A percentile compares a stretch with the other conserved stretches of the same genome.
These are phyloP conservation scores for Adansonia madagascariensis DNA, from an alignment of 441 rosid species.

Conservation along the genomic window DNA sequence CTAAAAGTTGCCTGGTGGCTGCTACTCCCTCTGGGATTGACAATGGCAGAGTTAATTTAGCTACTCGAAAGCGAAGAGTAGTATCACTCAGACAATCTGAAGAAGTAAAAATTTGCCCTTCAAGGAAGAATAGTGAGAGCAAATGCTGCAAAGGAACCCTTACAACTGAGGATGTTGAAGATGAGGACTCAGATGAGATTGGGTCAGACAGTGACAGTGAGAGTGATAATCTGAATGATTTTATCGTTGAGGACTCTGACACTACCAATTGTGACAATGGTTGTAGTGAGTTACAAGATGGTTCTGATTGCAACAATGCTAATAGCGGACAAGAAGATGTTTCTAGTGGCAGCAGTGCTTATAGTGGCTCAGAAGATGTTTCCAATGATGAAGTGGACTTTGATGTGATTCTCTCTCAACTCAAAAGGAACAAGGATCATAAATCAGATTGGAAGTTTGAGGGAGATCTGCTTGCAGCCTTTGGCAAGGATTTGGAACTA, in stretches of 20 bases:
- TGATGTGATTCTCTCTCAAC: constrained; percentile 42
- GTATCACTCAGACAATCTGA: constrained; percentile 37
- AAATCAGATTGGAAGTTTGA: constrained; percentile 57
- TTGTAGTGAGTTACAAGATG: constrained; percentile 23
- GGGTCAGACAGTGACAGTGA: constrained; percentile 47
- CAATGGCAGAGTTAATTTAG: constrained; percentile 14
- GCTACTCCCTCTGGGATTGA: constrained; percentile 18
- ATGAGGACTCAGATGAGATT: constrained; percentile 37
- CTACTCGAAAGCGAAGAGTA: constrained; percentile 40
- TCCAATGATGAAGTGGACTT: constrained; percentile 43
- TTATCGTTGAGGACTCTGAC: constrained; percentile 50
- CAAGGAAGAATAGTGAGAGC: constrained; percentile 23
- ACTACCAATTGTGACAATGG: constrained; percentile 22
- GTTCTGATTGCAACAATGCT: constrained; percentile 24
- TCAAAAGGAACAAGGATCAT: constrained; percentile 54
- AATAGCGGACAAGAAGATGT: constrained; percentile 10
- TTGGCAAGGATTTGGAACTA: constrained; percentile 66
- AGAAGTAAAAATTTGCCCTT: constrained; percentile 24
- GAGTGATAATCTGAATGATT: constrained; percentile 40
- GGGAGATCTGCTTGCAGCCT: constrained; percentile 72
- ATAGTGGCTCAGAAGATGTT: constrained; percentile 33
- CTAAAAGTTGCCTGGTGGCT: constrained; percentile 15
- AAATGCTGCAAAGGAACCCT: constrained; percentile 39
- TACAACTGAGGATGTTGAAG: constrained; percentile 38
- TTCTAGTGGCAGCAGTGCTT: constrained; percentile 28